A percentile compares a stretch with the other conserved stretches of the same genome.
phyloP scores from a whole-genome alignment of 495 filamentous ascomycete genomes.

The Penicillium maclennaniae region DNA sequence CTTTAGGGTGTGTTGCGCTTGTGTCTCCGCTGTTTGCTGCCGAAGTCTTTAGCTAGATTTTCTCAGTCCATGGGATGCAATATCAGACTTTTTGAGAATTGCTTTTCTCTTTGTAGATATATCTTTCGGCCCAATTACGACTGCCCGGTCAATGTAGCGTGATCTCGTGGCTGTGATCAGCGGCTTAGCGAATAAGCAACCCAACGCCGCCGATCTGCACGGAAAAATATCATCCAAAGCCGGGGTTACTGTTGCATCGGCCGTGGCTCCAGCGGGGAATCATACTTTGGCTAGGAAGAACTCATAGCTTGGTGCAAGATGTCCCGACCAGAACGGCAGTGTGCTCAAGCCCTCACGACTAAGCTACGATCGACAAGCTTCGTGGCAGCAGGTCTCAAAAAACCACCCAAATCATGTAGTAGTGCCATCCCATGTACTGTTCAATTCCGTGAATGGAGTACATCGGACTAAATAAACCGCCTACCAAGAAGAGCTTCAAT shows the following conservation, averaged over 20 bases:
- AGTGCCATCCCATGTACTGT: background rate
- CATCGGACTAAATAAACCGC: background rate
- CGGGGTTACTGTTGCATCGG: background rate
- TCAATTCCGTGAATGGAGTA: background rate
- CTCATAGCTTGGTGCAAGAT: background rate
- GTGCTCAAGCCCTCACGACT: too few relatives aligned
- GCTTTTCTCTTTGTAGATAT: background rate
- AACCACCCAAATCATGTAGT: background rate
- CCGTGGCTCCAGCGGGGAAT: background rate
- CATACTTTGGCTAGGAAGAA: background rate
- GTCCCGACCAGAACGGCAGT: background rate
- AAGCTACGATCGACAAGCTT: background rate
- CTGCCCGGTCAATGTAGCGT: background rate
- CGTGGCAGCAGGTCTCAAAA: background rate
- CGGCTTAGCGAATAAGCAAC: background rate
- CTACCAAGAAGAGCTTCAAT: background rate
- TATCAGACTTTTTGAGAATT: slow-evolving; percentile 15
- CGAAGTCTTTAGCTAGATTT: slow-evolving; percentile 22
- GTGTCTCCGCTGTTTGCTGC: slow-evolving; percentile 8
- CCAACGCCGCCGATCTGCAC: background rate
- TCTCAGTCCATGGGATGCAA: slow-evolving; percentile 1
- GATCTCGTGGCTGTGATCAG: background rate
- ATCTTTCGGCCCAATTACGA: background rate
- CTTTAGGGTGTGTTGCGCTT: background rate
- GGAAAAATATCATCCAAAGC: background rate